These are phyloP conservation scores for Hygrophorus russula DNA, from an alignment of 768 basidiomycete genomes.

Conservation along the genomic window DNA sequence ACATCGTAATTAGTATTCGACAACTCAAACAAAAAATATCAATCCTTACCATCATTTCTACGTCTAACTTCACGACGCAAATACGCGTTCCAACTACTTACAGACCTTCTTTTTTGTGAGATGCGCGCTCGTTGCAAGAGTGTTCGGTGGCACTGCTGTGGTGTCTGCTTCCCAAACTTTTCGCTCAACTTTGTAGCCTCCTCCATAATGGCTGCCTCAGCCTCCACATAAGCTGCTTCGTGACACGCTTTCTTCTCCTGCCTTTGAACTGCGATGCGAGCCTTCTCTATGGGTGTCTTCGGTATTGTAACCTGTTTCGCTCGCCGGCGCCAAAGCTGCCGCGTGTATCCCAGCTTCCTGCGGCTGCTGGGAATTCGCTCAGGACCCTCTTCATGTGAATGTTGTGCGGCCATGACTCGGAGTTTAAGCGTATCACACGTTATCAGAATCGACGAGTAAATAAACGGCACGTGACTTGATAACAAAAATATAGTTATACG, in stretches of 20 bases:
- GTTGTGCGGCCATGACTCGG: too few relatives aligned
- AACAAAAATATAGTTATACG: neutral
- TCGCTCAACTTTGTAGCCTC: conserved; percentile 1
- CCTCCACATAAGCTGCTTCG: neutral
- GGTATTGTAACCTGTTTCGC: neutral
- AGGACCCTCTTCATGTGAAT: neutral
- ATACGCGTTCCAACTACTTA: conserved; percentile 4
- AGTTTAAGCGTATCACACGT: too few relatives aligned
- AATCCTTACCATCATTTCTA: conserved; percentile 1
- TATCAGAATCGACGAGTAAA: too few relatives aligned
- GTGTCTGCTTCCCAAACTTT: conserved; percentile 2
- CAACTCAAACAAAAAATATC: neutral
- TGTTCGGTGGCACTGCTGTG: neutral
- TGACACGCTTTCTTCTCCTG: neutral
- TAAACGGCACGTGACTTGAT: neutral
- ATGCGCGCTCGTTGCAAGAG: conserved; percentile 1
- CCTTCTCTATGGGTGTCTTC: conserved; percentile 1
- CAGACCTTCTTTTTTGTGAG: neutral
- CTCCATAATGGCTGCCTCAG: neutral
- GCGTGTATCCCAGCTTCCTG: neutral
- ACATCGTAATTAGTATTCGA: neutral
- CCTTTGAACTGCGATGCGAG: neutral
- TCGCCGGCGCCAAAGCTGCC: neutral
- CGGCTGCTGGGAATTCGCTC: neutral
- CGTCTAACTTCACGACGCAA: conserved; percentile 1